Evolutionary conservation across 495 filamentous ascomycete genomes (phyloP).

Genomic region (Penicillium coprophilum): DNA sequence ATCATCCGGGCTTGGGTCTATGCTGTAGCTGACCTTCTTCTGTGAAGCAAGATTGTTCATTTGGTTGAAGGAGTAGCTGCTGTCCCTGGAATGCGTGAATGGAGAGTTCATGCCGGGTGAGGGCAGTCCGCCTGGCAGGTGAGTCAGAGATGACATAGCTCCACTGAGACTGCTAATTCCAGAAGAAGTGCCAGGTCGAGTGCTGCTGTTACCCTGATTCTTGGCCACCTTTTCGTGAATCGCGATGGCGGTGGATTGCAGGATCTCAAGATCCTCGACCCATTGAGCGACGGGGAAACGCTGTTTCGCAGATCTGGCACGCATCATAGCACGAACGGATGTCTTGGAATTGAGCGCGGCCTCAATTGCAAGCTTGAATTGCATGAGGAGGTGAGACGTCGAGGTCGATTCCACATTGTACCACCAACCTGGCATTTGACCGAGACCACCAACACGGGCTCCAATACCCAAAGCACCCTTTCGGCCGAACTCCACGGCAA

Average conservation of each 20-base stretch:
- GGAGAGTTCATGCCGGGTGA: constrained; percentile 41
- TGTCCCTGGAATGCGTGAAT: constrained; percentile 26
- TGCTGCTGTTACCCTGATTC: constrained; percentile 34
- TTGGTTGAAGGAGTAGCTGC: constrained; percentile 39
- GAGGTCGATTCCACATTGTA: constrained; percentile 68
- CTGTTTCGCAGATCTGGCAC: constrained; percentile 70
- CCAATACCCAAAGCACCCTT: constrained; percentile 77
- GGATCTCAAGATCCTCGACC: constrained; percentile 61
- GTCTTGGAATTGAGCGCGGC: constrained; percentile 62
- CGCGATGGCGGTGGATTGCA: constrained; percentile 56
- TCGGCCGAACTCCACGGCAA: constrained; percentile 76
- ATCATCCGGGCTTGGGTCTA: constrained; percentile 35
- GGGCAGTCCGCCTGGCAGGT: constrained; percentile 36
- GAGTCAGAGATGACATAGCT: constrained; percentile 27
- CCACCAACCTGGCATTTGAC: constrained; percentile 78
- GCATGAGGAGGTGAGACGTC: constrained; percentile 65
- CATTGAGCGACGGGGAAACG: constrained; percentile 73
- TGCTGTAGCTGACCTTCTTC: constrained; percentile 47
- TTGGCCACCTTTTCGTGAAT: constrained; percentile 44
- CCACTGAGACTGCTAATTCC: constrained; percentile 37
- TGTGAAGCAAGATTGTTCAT: constrained; percentile 47
- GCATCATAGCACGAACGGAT: constrained; percentile 62
- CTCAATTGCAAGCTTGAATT: constrained; percentile 70
- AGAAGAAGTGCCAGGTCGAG: constrained; percentile 35
- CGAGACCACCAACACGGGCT: constrained; percentile 62